Percentiles rank a stretch among this genome's conserved stretches.
phyloP scores from a whole-genome alignment of 352 stramenopile species.

The Pythium periplocum region DNA sequence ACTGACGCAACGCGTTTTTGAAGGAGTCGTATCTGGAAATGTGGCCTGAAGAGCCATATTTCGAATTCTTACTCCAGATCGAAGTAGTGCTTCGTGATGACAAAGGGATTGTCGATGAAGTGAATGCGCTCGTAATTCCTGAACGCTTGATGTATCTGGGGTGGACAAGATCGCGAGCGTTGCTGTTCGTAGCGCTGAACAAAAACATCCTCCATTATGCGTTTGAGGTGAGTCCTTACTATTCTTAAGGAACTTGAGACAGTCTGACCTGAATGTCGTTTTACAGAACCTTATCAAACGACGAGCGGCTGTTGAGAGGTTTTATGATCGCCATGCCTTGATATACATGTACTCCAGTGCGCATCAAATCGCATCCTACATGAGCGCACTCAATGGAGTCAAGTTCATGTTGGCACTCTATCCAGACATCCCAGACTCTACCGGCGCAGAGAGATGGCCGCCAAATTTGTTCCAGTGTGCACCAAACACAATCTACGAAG shows the following conservation, averaged over 20 bases:
- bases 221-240: conserved; percentile 35
- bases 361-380: conserved; percentile 41
- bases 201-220: conserved; percentile 69
- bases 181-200: conserved; percentile 67
- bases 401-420: conserved; percentile 32
- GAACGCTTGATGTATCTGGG: conserved; percentile 45
- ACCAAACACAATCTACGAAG: conserved; percentile 22
- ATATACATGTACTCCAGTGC: conserved; percentile 64
- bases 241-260: too few species aligned
- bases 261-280: not conserved
- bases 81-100: conserved; percentile 60
- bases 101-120: conserved; percentile 49
- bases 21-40: conserved; percentile 33
- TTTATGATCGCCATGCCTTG: conserved; percentile 51
- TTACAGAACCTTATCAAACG: conserved; percentile 66
- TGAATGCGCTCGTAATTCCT: conserved; percentile 26
- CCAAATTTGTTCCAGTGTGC: conserved; percentile 49
- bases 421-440: conserved; percentile 8
- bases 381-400: conserved; percentile 70
- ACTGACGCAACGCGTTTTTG: not conserved
- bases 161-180: conserved; percentile 58
- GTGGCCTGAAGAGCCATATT: conserved; percentile 74
- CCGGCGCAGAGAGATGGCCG: conserved; percentile 24
- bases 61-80: conserved; percentile 62
- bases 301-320: conserved; percentile 48